Evolutionary conservation across 2,329 filamentous ascomycete species (phyloP).

Genomic region (Sporothrix phasma): DNA sequence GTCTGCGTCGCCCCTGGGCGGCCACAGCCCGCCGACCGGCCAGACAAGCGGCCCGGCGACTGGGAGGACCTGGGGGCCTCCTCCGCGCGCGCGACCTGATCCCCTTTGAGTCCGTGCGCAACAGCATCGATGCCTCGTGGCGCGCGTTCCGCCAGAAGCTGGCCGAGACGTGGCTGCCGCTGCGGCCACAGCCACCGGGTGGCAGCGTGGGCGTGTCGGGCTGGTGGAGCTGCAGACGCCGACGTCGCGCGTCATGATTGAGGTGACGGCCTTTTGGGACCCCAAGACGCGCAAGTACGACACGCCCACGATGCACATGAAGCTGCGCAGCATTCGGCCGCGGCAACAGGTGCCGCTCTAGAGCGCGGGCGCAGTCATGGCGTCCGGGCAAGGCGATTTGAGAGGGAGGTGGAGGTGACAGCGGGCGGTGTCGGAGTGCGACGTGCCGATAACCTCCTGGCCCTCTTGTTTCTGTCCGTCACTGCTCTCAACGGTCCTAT

Average conservation of each 20-base stretch:
- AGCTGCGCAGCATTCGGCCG: slow-evolving; percentile 35
- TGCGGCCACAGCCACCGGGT: slow-evolving; percentile 34
- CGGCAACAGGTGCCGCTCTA: slow-evolving; percentile 28
- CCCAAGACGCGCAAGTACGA: slow-evolving; percentile 42
- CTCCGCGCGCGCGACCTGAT: slow-evolving; percentile 18
- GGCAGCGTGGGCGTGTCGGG: slow-evolving; percentile 46
- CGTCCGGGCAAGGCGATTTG: no score
- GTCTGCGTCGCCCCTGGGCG: neutral
- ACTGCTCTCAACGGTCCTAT: neutral
- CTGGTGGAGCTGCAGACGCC: slow-evolving; percentile 43
- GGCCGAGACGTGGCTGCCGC: slow-evolving; percentile 37
- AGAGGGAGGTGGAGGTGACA: no score
- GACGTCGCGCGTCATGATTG: slow-evolving; percentile 38
- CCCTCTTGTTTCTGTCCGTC: neutral
- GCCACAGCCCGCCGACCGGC: neutral
- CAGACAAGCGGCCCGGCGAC: neutral
- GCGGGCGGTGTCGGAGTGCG: no score
- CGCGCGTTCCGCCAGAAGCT: slow-evolving; percentile 29
- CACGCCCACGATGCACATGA: slow-evolving; percentile 27
- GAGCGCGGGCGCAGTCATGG: neutral
- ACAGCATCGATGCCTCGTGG: slow-evolving; percentile 28
- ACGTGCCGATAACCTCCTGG: no score
- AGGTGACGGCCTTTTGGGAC: slow-evolving; percentile 46
- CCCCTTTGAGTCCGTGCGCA: slow-evolving; percentile 18
- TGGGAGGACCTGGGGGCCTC: neutral